Evolutionary conservation across 2,329 filamentous ascomycete genomes (phyloP), one percentile per base, ranked within the genome.

Genomic region (Clathrospora elynae): DNA sequence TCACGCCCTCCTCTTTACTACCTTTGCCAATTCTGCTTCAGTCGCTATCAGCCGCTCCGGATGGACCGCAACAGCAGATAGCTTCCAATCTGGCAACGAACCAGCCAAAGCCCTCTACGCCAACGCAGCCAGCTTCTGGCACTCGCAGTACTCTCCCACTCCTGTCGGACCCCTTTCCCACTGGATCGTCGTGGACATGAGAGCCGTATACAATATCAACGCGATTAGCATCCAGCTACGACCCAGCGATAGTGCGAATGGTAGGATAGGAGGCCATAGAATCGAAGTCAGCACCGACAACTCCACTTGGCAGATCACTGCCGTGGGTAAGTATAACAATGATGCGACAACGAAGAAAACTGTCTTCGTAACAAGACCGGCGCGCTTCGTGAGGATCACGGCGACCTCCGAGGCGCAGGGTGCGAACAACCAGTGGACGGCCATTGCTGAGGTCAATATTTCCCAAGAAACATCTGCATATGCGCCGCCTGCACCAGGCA

Each of bases 201-300:
- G 67, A 35, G 39, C 41, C 2, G 46, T 28, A 8, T 59, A 59
- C 30, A 39, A 61, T n/a, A 46, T 71, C 18, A 62, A 65, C 34
- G 64, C 61, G 16, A 44, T 72, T 23, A 57, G 48, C 20, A 65
- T 68, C 19, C 49, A 59, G 13, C 70, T 64, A 6, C 61, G 67
- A 8, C 67, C 70, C 34, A 65, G 67, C 38, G 55, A 55, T 14
- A 53, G 25, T n/a, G 43, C 23, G 2, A 71, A 71, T 42, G 67
- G 70, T 6, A 66, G 64, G 16, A 70, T 71, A 33, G 69, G 69
- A 11, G 46, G 58, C n/a, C 66, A 71, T 40, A 57, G 19, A 6
- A 59, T 70, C 26, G 53, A 67, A 36, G 26, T 64, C 23, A 69
- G 66, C 30, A 52, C 44, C 7, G 65, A 71, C 37, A 60, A 57